These are phyloP conservation scores for Quercus rubra DNA, from an alignment of 306 rosid genomes.

Conservation along the genomic window DNA sequence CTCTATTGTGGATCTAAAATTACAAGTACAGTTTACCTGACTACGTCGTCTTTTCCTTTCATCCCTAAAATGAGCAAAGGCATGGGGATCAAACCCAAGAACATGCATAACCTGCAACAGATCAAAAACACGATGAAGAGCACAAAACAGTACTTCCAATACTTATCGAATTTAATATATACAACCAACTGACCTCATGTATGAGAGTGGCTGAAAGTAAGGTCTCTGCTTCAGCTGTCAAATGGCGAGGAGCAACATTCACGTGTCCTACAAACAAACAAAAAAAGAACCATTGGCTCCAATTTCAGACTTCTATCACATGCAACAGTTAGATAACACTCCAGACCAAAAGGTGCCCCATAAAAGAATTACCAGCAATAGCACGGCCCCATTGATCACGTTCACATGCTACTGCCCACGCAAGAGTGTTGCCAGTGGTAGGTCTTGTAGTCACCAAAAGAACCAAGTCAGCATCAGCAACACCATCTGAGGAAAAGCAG, in stretches of 20 bases:
- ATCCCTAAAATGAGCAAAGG: slow-evolving; percentile 96
- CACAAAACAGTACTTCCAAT: slow-evolving; percentile 9
- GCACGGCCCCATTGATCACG: slow-evolving; percentile 99
- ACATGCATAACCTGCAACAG: slow-evolving; percentile 90
- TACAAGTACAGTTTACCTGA: slow-evolving; percentile 47
- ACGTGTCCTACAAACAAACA: slow-evolving; percentile 66
- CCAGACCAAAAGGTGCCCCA: slow-evolving; percentile 7
- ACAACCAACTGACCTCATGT: slow-evolving; percentile 68
- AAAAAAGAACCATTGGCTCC: slow-evolving; percentile 14
- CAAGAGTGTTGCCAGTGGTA: slow-evolving; percentile 94
- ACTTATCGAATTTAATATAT: slow-evolving; percentile 5
- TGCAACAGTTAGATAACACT: slow-evolving; percentile 14
- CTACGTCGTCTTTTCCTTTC: slow-evolving; percentile 89
- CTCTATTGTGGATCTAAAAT: not conserved
- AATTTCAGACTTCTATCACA: slow-evolving; percentile 9
- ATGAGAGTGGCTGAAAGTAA: slow-evolving; percentile 92
- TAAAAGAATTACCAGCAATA: slow-evolving; percentile 70
- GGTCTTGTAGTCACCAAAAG: slow-evolving; percentile 98
- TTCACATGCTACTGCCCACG: slow-evolving; percentile 99
- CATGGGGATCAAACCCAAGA: slow-evolving; percentile 99
- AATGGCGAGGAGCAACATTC: slow-evolving; percentile 97
- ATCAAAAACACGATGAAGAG: slow-evolving; percentile 21
- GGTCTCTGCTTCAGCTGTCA: slow-evolving; percentile 97
- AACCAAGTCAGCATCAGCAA: slow-evolving; percentile 84
- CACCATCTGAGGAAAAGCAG: slow-evolving; percentile 60